These are phyloP conservation scores for Artemisia tridentata DNA, from an alignment of 129 eudicot genomes.

Conservation along the genomic window DNA sequence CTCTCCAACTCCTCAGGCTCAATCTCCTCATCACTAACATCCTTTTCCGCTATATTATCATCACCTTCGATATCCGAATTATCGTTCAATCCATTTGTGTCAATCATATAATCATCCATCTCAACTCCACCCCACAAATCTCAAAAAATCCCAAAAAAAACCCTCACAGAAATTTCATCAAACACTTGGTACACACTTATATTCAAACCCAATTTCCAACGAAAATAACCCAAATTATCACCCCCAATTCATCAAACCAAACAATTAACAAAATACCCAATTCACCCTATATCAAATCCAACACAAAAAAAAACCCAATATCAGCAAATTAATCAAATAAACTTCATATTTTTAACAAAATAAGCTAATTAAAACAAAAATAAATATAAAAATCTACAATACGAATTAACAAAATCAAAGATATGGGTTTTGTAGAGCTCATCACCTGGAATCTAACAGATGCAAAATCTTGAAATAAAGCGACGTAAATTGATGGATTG, in stretches of 20 bases:
- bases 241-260: not conserved
- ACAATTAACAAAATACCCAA: not conserved
- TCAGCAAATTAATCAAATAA: constrained; percentile 13
- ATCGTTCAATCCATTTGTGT: constrained; percentile 32
- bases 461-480: constrained; percentile 38
- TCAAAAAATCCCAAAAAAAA: not conserved
- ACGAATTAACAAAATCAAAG: not conserved
- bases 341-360: constrained; percentile 7
- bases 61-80: constrained; percentile 76
- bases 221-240: not conserved
- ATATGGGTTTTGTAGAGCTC: not conserved
- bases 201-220: not conserved
- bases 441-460: constrained; percentile 59
- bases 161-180: constrained; percentile 23
- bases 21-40: constrained; percentile 93
- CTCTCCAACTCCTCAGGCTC: constrained; percentile 71
- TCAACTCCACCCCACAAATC: not conserved
- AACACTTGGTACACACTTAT: not conserved
- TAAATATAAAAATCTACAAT: not conserved
- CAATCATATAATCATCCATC: constrained; percentile 39
- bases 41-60: constrained; percentile 76
- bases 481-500: not conserved
- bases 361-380: not conserved
- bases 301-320: not conserved
- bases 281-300: no score